phyloP scores from a whole-genome alignment of 495 filamentous ascomycete genomes.

The Pyronema omphalodes region DNA sequence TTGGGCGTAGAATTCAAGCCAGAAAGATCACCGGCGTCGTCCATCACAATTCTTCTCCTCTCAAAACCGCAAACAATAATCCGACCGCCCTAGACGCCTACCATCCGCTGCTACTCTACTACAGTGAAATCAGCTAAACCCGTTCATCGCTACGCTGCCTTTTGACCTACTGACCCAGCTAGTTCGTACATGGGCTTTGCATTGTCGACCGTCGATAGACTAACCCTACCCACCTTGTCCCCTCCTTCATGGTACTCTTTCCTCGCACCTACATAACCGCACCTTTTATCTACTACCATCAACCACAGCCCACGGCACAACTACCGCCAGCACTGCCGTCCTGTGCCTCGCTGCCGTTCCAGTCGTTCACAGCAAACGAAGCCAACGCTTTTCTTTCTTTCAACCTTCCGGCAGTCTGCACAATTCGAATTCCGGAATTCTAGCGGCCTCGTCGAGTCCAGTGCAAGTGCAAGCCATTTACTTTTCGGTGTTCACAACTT shows the following conservation, averaged over 20 bases:
- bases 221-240: conserved; percentile 1
- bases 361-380: not conserved
- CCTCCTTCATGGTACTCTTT: not conserved
- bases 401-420: not conserved
- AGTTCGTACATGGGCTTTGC: not conserved
- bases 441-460: not conserved
- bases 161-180: not conserved
- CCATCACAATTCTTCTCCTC: not conserved
- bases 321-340: not conserved
- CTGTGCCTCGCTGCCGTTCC: not conserved
- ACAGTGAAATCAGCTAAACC: not conserved
- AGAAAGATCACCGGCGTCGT: too few relatives aligned
- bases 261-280: not conserved
- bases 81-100: not conserved
- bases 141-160: not conserved
- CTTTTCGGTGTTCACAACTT: not conserved
- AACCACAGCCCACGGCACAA: not conserved
- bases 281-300: not conserved
- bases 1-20: too few relatives aligned
- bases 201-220: not conserved
- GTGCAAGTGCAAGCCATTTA: not conserved
- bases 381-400: not conserved
- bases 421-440: not conserved
- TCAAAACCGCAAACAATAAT: not conserved
- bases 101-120: not conserved